Evolutionary conservation across 1,284 basidiomycete genomes (phyloP).

Genomic region (Gomphus bonarii): DNA sequence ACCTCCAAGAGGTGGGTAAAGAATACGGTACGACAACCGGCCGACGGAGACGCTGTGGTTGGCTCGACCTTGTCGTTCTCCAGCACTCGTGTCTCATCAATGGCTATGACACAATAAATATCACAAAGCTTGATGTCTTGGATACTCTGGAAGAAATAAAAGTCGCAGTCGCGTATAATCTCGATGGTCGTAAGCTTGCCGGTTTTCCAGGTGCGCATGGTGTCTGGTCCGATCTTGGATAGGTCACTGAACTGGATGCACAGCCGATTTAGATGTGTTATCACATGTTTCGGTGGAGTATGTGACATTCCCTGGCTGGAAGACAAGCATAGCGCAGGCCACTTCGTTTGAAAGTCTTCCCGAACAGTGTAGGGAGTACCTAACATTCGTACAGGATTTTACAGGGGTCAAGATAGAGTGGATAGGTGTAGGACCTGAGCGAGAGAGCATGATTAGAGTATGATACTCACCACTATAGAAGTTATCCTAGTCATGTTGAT

Average conservation of each 20-base stretch:
- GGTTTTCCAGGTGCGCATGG: constrained; percentile 77
- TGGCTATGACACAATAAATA: constrained; percentile 88
- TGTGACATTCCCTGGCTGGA: constrained; percentile 89
- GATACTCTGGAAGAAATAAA: constrained; percentile 86
- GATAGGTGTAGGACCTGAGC: constrained; percentile 84
- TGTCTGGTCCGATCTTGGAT: not conserved
- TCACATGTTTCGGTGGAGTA: constrained; percentile 83
- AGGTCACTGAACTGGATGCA: constrained; percentile 7
- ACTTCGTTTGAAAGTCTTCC: constrained; percentile 76
- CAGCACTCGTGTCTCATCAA: constrained; percentile 92
- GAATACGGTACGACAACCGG: constrained; percentile 94
- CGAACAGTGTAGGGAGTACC: constrained; percentile 77
- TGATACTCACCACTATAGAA: not conserved
- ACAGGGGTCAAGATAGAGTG: constrained; percentile 75
- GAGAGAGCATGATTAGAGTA: constrained; percentile 64
- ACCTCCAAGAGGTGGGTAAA: constrained; percentile 88
- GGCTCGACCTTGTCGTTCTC: constrained; percentile 95
- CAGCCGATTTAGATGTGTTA: constrained; percentile 80
- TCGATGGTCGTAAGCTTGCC: constrained; percentile 68
- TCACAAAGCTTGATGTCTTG: constrained; percentile 94
- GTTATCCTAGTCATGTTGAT: no score
- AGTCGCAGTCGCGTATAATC: constrained; percentile 73
- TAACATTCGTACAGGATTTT: constrained; percentile 81
- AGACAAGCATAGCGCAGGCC: constrained; percentile 63
- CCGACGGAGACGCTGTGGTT: constrained; percentile 86